Base-by-base conservation (phyloP, 768 basidiomycete species). In the Trametes coccinea region DNA sequence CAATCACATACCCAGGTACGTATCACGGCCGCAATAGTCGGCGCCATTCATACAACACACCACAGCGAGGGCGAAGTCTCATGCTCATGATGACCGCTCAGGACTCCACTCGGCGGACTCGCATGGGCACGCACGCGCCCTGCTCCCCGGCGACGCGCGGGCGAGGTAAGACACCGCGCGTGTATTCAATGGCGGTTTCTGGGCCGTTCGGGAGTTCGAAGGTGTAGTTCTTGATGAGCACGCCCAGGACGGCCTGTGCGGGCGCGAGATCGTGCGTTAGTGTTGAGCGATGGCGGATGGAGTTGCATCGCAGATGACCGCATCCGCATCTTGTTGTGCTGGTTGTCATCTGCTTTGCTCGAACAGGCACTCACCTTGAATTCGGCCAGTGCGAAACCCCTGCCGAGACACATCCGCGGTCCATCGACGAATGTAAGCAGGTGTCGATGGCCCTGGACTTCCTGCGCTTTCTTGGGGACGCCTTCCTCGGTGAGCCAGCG, bases 361-460 rank as follows among this genome's bases (percentile, higher is more conserved):
- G n/a, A n/a, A n/a, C n/a, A n/a, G n/a, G 27, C 5, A 55, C 66
- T 33, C 45, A 79, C 79, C 75, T 80, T 80, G 61, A 79, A 70
- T 60, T 78, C 75, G 0, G 75, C 71, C 22, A 79, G 55, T 2
- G 80, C 78, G 59, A 82, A 81, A 13, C 67, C 68, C 39, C 74
- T 77, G 14, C 81, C 81, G 10, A 81, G 70, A 61, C 81, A 83
- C n/a, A 70, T 74, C 37, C 79, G 69, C 3, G 75, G 73, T 1
- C 81, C 82, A 44, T 82, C 81, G 0, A 75, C 67, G 65, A 81
- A 83, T 3, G 77, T 77, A 57, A 79, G 70, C 2, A 81, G 56
- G 41, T 82, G 80, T 16, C 71, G 68, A 37, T 76, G 72, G 1
- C 77, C 75, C 40, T 74, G 74, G 43, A 78, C 65, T 33, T 73